A percentile compares a stretch with the other conserved stretches of the same genome.
Evolutionary conservation across 805 yeast species (phyloP).

Genomic region (Wickerhamomyces subpelliculosus): DNA sequence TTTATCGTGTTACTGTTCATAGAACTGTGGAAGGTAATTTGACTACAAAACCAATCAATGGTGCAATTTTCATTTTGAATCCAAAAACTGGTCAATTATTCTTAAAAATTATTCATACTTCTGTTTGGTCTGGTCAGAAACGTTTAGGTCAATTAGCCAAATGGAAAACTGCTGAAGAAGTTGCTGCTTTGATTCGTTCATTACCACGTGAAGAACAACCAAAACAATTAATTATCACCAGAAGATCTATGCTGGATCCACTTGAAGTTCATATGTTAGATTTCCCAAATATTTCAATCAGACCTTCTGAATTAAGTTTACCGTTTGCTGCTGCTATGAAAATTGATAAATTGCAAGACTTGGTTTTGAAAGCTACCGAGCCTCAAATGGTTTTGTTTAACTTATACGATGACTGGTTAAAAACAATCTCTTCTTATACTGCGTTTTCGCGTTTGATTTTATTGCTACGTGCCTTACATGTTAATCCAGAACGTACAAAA

Average conservation of each 20-base stretch:
- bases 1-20: conserved; percentile 87
- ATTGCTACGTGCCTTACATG: conserved; percentile 73
- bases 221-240: conserved; percentile 79
- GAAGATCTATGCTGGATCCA: conserved; percentile 91
- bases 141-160: conserved; percentile 88
- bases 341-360: conserved; percentile 69
- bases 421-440: conserved; percentile 76
- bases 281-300: conserved; percentile 83
- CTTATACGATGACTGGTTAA: conserved; percentile 92
- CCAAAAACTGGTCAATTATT: conserved; percentile 89
- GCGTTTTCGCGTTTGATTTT: conserved; percentile 87
- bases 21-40: conserved; percentile 89
- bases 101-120: conserved; percentile 83
- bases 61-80: conserved; percentile 83
- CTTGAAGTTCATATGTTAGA: conserved; percentile 95
- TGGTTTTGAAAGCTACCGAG: conserved; percentile 81
- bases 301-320: conserved; percentile 81
- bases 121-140: conserved; percentile 96
- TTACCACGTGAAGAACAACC: conserved; percentile 94
- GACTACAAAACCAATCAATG: conserved; percentile 89
- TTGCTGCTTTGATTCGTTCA: conserved; percentile 82
- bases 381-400: conserved; percentile 90
- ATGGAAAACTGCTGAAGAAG: conserved; percentile 98
- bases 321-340: conserved; percentile 87
- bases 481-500: conserved; percentile 71